A percentile compares a stretch with the other conserved stretches of the same genome.
phyloP scores from a whole-genome alignment of 2,329 filamentous ascomycete genomes.

The Tolypocladium tundrense region DNA sequence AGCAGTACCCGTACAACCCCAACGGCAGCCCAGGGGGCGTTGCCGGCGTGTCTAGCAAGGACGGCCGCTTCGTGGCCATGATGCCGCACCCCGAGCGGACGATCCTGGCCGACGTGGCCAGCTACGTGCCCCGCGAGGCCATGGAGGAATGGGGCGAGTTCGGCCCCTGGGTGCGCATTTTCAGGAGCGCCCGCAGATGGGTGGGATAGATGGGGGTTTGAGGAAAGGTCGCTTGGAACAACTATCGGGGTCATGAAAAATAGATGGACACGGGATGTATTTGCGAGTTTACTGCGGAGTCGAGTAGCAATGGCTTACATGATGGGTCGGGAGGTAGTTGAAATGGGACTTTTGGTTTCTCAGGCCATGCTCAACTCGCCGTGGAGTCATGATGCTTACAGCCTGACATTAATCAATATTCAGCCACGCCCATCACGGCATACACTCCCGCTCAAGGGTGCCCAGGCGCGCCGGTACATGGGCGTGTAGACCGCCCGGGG shows the following conservation, averaged over 20 bases:
- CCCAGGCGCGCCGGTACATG: no score
- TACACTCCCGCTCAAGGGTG: no score
- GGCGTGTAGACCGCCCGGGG: no score
- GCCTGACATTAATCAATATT: no score
- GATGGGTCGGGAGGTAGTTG: neutral
- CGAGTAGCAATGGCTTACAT: neutral
- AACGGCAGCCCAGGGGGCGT: conserved; percentile 79
- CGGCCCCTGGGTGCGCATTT: conserved; percentile 78
- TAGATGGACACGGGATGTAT: neutral
- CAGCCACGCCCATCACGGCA: no score
- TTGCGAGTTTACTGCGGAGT: neutral
- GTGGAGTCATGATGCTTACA: neutral
- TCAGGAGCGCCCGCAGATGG: conserved; percentile 81
- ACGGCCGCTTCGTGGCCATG: conserved; percentile 75
- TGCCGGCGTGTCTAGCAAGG: conserved; percentile 64
- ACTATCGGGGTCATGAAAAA: neutral
- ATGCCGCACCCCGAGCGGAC: conserved; percentile 96
- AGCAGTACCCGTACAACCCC: conserved; percentile 76
- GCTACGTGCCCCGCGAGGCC: conserved; percentile 54
- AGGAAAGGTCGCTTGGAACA: neutral
- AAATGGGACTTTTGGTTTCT: neutral
- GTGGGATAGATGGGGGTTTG: conserved; percentile 47
- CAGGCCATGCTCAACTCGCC: neutral
- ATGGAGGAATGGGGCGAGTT: conserved; percentile 64
- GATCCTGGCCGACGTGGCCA: conserved; percentile 66